A percentile compares a stretch with the other conserved stretches of the same genome.
Conservation (phyloP, 2,329 filamentous ascomycete species). For the Exophiala sp. region DNA sequence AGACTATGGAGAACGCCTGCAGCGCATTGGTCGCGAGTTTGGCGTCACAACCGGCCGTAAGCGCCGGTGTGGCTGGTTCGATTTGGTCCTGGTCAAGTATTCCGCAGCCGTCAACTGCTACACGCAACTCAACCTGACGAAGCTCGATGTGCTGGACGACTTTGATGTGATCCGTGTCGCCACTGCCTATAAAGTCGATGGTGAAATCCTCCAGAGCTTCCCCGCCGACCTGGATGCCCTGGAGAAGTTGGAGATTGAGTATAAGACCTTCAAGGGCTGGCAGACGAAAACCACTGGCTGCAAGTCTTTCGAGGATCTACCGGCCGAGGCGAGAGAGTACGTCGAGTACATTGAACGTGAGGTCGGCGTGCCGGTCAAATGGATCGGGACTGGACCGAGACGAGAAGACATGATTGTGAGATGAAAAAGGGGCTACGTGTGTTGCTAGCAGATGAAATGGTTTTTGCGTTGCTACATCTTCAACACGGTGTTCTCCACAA, state of each 20-base stretch:
- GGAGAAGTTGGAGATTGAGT: constrained; percentile 47
- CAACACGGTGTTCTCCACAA: neutral
- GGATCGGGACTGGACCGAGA: constrained; percentile 58
- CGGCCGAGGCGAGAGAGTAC: constrained; percentile 53
- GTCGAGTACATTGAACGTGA: constrained; percentile 56
- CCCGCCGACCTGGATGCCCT: constrained; percentile 52
- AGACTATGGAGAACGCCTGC: constrained; percentile 44
- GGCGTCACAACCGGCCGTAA: constrained; percentile 57
- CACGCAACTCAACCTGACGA: constrained; percentile 56
- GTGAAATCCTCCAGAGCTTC: constrained; percentile 49
- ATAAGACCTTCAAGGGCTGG: constrained; percentile 57
- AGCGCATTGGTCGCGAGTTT: constrained; percentile 47
- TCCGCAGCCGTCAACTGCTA: constrained; percentile 52
- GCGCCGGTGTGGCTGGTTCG: constrained; percentile 60
- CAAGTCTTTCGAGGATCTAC: constrained; percentile 53
- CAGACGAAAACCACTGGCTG: constrained; percentile 54
- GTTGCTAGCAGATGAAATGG: neutral
- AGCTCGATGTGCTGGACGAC: constrained; percentile 59
- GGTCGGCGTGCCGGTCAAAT: constrained; percentile 54
- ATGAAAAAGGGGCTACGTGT: constrained; percentile 13
- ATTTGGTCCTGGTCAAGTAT: constrained; percentile 59
- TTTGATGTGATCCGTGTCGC: constrained; percentile 60
- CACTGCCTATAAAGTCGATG: constrained; percentile 51
- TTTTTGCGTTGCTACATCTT: neutral
- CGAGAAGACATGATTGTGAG: constrained; percentile 58